Evolutionary conservation across 768 basidiomycete genomes (phyloP), one percentile per base, ranked within the genome.

Genomic region (Termitomyces heimii): DNA sequence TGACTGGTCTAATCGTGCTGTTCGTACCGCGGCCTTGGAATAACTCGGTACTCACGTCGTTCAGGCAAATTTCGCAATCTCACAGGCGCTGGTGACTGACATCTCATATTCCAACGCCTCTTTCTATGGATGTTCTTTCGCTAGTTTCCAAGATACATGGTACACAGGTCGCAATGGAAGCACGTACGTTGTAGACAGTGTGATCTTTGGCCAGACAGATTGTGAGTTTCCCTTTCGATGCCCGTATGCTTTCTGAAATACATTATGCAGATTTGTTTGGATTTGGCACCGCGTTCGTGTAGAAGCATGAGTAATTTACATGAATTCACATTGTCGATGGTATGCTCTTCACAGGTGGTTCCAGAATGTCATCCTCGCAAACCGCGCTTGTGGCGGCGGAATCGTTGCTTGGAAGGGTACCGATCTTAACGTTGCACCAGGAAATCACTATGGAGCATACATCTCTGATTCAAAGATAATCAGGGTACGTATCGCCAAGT

Each of bases 61-160:
- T 5, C 59, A 76, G 77, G 83, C 80, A 31, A 79, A 84, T 54
- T 84, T 79, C 55, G 65, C 81, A 0, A 83, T 85, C 39, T 78
- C 83, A 1, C 86, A 81, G 64, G 85, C 86, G 1, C 71, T 87
- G 10, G 83, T 81, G 26, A 83, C 80, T 4, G 80, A 82, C 56
- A 80, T 86, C 28, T 82, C 80, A 1, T 83, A 85, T 59, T 78
- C 84, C 4, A 87, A 87, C 55, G 83, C 84, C 7, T 85, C 84
- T 1, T 86, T 86, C 67, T 86, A 84, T 60, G 82, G 80, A 0
- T 84, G 82, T 60, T 73, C 80, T 1, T 84, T 84, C 60, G 74
- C 81, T 0, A 83, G 82, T 62, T 85, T 75, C 59, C 83, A 86
- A 64, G 84, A 85, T 62, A 86, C 86, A 0, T 84, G 82, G 79